A percentile compares a stretch with the other conserved stretches of the same genome.
Conservation (phyloP, 2,329 filamentous ascomycete genomes). For the Exophiala sp. region DNA sequence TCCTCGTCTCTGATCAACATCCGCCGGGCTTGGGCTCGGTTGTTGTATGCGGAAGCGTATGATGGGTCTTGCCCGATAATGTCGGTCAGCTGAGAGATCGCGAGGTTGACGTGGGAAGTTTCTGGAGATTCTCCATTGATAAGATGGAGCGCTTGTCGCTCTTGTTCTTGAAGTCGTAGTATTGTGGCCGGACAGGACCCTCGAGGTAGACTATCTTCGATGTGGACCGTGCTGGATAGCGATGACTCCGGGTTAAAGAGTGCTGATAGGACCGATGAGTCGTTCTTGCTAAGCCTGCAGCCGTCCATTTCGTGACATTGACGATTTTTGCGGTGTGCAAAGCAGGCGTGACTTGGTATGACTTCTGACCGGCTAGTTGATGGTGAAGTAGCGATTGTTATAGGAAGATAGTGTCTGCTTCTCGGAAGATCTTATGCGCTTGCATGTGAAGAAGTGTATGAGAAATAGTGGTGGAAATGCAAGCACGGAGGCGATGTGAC, state of each 20-base stretch:
- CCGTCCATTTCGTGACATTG: not conserved
- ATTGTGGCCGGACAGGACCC: constrained; percentile 41
- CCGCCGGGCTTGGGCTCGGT: constrained; percentile 52
- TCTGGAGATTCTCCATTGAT: constrained; percentile 30
- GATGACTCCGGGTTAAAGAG: constrained; percentile 45
- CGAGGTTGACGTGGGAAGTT: constrained; percentile 30
- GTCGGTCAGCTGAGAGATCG: constrained; percentile 39
- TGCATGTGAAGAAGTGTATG: not conserved
- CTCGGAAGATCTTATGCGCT: no score
- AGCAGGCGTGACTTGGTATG: not conserved
- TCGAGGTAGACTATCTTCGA: constrained; percentile 39
- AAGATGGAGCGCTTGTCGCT: constrained; percentile 39
- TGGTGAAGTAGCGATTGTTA: no score
- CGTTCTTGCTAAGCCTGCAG: constrained; percentile 38
- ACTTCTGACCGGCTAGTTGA: no score
- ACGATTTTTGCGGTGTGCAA: not conserved
- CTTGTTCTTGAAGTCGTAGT: constrained; percentile 37
- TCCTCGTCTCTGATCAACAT: constrained; percentile 34
- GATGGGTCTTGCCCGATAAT: constrained; percentile 43
- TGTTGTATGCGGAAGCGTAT: constrained; percentile 55
- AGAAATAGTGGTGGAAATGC: not conserved
- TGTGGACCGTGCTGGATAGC: constrained; percentile 19
- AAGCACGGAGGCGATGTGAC: constrained; percentile 1
- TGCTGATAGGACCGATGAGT: constrained; percentile 44
- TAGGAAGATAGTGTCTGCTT: no score